Percentiles rank a stretch among this genome's conserved stretches.
Conservation (phyloP, 345 rosid genomes). For the Streptanthus diversifolius region DNA sequence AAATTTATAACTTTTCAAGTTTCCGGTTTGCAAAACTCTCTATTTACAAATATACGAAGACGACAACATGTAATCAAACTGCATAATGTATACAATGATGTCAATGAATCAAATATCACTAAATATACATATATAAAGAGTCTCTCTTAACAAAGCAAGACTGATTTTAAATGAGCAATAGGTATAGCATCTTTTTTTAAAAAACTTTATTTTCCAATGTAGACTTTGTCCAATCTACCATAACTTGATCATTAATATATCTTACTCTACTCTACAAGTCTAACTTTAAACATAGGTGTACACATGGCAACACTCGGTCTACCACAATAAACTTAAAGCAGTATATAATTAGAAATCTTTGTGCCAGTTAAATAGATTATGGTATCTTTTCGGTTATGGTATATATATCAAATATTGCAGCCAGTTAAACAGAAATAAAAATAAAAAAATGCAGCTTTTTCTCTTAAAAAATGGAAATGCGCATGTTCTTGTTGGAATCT, state of each 20-base stretch:
- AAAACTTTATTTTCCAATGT: background rate
- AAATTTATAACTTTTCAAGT: background rate
- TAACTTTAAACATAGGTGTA: background rate
- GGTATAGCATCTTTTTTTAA: background rate
- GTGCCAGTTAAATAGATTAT: background rate
- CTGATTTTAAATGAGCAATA: background rate
- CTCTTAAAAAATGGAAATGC: background rate
- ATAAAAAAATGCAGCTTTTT: slow-evolving; percentile 12
- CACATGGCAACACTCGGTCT: background rate
- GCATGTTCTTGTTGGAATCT: slow-evolving; percentile 30
- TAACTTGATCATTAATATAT: background rate
- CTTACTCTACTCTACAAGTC: background rate
- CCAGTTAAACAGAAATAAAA: background rate
- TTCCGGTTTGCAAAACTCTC: no score
- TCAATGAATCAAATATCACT: background rate
- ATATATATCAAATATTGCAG: background rate
- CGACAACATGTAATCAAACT: background rate
- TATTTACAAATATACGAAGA: background rate
- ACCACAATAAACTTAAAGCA: background rate
- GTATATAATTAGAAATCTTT: background rate
- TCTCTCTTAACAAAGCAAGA: background rate
- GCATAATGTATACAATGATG: background rate
- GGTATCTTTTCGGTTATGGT: background rate
- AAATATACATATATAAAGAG: no score
- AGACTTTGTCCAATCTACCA: background rate